Base-by-base conservation (phyloP, 2,329 filamentous ascomycete genomes). In the Trichoderma sp. region DNA sequence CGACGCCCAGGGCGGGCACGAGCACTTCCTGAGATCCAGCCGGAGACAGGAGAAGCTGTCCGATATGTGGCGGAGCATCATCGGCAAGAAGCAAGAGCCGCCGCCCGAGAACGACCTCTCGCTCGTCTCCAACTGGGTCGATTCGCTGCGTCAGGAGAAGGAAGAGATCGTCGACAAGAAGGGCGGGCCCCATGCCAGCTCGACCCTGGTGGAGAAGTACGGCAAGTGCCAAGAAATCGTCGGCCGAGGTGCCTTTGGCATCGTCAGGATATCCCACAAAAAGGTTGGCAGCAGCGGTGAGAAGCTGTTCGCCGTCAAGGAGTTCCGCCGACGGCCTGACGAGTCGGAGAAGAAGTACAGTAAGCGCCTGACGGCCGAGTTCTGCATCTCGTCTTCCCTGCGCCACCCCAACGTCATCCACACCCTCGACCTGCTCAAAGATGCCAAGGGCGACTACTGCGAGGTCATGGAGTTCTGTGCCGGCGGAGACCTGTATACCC, bases 391-490 rank as follows among this genome's bases (percentile, higher is more conserved):
- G 1, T 98, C 94, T 0, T 97, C 94, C 10, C 87, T 99, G 70
- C 92, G 94, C 71, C 95, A 99, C 77, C 94, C 95, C 15, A 99
- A 99, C 76, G 93, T 99, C 74, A 99, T 99, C 73, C 95, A 97
- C 79, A 99, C 95, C 1, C 87, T 99, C 64, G 95, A 99, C 77
- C 86, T 99, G 12, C 86, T 99, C 48, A 92, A 97, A 80, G 95
- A 99, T 76, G 89, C 94, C 74, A 98, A 98, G 81, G 95, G 95
- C 69, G 93, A 97, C 77, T 98, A 95, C 79, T 99, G 95, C 80
- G 95, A 99, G 79, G 95, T 99, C 63, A 99, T 99, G 95, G 95
- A 99, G 80, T 99, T 95, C 77, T 99, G 95, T 78, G 94, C 94
- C 42, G 95, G 95, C 69, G 95, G 95, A 68, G 95, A 99, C 77